Base-by-base conservation (phyloP, 192 early-diverging fungal genomes). In the Entomortierella chlamydospora region DNA sequence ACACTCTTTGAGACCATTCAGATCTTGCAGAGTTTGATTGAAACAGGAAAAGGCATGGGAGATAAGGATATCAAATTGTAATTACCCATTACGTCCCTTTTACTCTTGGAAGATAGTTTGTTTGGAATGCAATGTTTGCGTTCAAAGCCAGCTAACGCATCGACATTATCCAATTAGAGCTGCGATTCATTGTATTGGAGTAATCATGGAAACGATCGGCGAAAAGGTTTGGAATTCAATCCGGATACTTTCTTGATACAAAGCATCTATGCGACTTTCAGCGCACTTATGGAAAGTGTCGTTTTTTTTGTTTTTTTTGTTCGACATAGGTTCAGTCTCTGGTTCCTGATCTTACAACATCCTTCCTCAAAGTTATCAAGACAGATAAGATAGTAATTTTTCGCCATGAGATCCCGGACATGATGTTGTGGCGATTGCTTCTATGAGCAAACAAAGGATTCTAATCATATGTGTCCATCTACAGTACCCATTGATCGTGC, bases 1-100 rank as follows among this genome's bases (percentile, higher is more conserved):
- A 91, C 90, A 0, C 68, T 95, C 11, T 94, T 96, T 57, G 94
- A 95, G 80, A 93, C 92, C 6, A 67, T 96, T 1, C 87, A 88
- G 31, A 85, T 85, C 5, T 73, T 91, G 12, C 92, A 91, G 56
- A 85, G 82, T 57, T 62, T 88, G 22, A 68, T 93, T 25, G 66
- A 82, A 42, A 83, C 73, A 26, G 88, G 87, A 22, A 85, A 86
- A 68, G 89, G 91, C 64, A 82, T 85, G 51, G 86, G 87, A 11
- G 90, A 91, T 59, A 86, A 84, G 30, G 83, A 90, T 28, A 79
- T 88, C 39, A 88, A 90, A 69, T 64, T 93, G 93, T 95, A 83
- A 81, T 86, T 79, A 4, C 29, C 0, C 8, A 39, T 1, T 51
- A n/a, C n/a, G n/a, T n/a, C n/a, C n/a, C n/a, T n/a, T n/a, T n/a